Percentiles rank a stretch among this genome's conserved stretches.
These are phyloP conservation scores for Hyphodiscus sp. DNA, from an alignment of 2,329 filamentous ascomycete genomes.

Conservation along the genomic window DNA sequence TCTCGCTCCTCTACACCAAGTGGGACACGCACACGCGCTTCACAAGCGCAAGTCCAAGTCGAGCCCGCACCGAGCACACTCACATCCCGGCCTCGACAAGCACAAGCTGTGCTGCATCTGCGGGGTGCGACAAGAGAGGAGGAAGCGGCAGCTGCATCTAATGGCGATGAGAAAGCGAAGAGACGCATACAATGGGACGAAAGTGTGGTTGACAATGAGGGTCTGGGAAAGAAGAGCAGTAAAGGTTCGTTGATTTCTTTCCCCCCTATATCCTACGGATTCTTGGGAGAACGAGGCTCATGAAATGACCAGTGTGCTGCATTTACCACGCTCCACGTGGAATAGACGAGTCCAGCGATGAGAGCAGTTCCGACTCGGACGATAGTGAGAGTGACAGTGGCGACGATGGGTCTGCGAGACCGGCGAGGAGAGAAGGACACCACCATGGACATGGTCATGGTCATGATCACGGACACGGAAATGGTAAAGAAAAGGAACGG, in stretches of 20 bases:
- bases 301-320: constrained; percentile 72
- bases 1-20: not conserved
- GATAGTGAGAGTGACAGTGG: constrained; percentile 41
- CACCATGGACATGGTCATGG: constrained; percentile 37
- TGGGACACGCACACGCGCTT: not conserved
- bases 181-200: constrained; percentile 86
- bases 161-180: constrained; percentile 6
- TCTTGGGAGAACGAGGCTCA: not conserved
- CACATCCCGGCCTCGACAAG: constrained; percentile 8
- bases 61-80: not conserved
- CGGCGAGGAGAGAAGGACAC: constrained; percentile 27
- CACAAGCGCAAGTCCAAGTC: not conserved
- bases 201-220: constrained; percentile 91
- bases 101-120: constrained; percentile 23
- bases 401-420: constrained; percentile 39
- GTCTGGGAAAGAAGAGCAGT: constrained; percentile 84
- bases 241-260: constrained; percentile 57
- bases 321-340: constrained; percentile 87
- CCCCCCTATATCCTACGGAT: not conserved
- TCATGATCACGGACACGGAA: constrained; percentile 33
- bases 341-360: constrained; percentile 75
- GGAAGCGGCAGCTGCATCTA: not conserved
- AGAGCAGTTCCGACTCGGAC: constrained; percentile 47
- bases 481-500: constrained; percentile 34
- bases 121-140: constrained; percentile 20